A percentile compares a stretch with the other conserved stretches of the same genome.
phyloP scores from a whole-genome alignment of 2,329 filamentous ascomycete species.

The Epicoccum nigrum region DNA sequence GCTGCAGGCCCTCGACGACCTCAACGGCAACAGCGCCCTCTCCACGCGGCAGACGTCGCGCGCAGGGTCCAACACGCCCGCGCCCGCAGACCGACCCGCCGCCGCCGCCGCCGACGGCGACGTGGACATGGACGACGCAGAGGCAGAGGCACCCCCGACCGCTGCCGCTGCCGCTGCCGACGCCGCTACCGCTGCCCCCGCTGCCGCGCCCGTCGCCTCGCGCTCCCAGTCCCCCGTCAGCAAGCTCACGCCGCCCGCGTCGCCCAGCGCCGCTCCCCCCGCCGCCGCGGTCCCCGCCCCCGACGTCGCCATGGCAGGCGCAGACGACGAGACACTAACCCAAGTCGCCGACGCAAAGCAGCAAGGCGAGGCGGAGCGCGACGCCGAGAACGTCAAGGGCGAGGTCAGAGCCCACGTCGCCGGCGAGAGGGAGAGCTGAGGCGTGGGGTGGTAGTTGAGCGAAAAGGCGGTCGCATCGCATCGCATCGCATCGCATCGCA shows the following conservation, averaged over 20 bases:
- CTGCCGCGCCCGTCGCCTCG: slow-evolving; percentile 19
- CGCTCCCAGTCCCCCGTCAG: slow-evolving; percentile 39
- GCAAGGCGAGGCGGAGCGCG: slow-evolving; percentile 35
- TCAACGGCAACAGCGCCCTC: slow-evolving; percentile 41
- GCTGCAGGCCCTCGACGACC: slow-evolving; percentile 33
- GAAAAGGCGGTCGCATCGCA: no score
- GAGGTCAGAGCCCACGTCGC: slow-evolving; percentile 38
- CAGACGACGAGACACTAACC: slow-evolving; percentile 27
- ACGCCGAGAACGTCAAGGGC: slow-evolving; percentile 40
- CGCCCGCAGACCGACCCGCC: slow-evolving; percentile 27
- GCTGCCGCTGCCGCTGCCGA: slow-evolving; percentile 7
- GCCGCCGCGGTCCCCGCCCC: slow-evolving; percentile 22
- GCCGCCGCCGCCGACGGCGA: slow-evolving; percentile 46
- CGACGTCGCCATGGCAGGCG: slow-evolving; percentile 43
- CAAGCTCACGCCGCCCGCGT: slow-evolving; percentile 46
- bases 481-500: no score
- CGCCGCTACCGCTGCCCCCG: background rate
- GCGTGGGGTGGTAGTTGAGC: no score
- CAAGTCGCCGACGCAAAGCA: slow-evolving; percentile 30
- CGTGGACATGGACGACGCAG: slow-evolving; percentile 44
- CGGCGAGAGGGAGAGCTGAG: slow-evolving; percentile 22
- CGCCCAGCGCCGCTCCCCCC: slow-evolving; percentile 26
- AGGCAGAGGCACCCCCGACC: slow-evolving; percentile 20
- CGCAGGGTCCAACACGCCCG: slow-evolving; percentile 37
- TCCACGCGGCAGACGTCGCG: slow-evolving; percentile 38